Conservation (phyloP, 1,139 yeast species). For the Hyphopichia fennica region DNA sequence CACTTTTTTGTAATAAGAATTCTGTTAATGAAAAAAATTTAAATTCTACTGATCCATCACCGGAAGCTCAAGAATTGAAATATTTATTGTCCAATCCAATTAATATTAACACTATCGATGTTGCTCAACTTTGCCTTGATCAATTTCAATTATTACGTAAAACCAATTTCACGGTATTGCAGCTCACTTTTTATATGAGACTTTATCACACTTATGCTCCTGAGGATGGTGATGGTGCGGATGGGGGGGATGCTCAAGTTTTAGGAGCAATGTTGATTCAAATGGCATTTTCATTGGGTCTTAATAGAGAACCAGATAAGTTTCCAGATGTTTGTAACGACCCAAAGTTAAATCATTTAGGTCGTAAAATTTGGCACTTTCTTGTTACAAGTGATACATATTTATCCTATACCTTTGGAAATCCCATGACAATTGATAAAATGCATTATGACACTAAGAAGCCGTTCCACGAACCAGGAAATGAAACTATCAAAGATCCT, state of each 20-base stretch:
- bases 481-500: constrained; percentile 20
- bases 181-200: constrained; percentile 42
- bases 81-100: constrained; percentile 33
- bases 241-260: constrained; percentile 48
- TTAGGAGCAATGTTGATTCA: constrained; percentile 38
- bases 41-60: constrained; percentile 20
- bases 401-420: constrained; percentile 30
- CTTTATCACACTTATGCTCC: constrained; percentile 44
- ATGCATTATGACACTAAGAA: constrained; percentile 26
- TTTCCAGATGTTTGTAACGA: constrained; percentile 20
- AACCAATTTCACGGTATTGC: constrained; percentile 49
- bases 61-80: constrained; percentile 20
- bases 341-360: constrained; percentile 26
- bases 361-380: constrained; percentile 40
- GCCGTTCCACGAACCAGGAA: constrained; percentile 26
- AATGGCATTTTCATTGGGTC: constrained; percentile 45
- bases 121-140: constrained; percentile 37
- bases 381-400: constrained; percentile 25
- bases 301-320: constrained; percentile 43
- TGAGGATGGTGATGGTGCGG: constrained; percentile 50
- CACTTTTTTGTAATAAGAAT: constrained; percentile 31
- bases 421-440: constrained; percentile 20
- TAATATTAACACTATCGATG: constrained; percentile 29
- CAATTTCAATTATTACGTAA: constrained; percentile 37
- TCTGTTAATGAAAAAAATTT: constrained; percentile 29